Base-by-base conservation (phyloP, 805 yeast genomes). In the Yarrowia hollandica region DNA sequence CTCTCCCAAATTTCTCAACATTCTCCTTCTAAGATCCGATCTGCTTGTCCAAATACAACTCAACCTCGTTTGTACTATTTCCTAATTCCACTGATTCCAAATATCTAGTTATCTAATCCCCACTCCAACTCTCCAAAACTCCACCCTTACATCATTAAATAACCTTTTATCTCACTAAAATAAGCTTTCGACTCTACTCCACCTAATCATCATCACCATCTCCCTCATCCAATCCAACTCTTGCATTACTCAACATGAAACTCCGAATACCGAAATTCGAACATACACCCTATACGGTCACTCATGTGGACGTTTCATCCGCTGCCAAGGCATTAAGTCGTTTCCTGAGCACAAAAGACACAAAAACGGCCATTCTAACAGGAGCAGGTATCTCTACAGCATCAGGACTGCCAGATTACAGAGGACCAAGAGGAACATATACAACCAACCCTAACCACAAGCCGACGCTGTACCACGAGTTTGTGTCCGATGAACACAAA, bases 371-470 rank as follows among this genome's bases (percentile, higher is more conserved):
- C 1, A 28, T 52, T 8, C 18, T 52, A 73, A 85, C 84, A 8
- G 99, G 99, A 1, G 99, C 99, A 0, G 99, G 99, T 0, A 84
- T 90, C 35, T 89, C 97, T 2, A 92, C 98, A 0, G 77, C 88
- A 2, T 90, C 96, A 46, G 99, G 98, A 0, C 92, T 91, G 44
- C 99, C 98, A 0, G 99, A 92, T 70, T 92, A 52, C 10, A 52
- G 58, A 26, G 58, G 58, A 9, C 58, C 58, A 11, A 34, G 15
- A 4, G 58, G 58, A 9, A 52, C 58, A 1, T 52, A 52, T 11
- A 52, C 58, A 1, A 35, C 44, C 26, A 52, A 52, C n/a, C 58
- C 58, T 3, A 28, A 52, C 35, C 58, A 52, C 44, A n/a, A 25
- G 14, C 58, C 58, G 25, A 52, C 58, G 4, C 42, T 52, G 33